Base-by-base conservation (phyloP, 768 basidiomycete species). In the Mycena metata region DNA sequence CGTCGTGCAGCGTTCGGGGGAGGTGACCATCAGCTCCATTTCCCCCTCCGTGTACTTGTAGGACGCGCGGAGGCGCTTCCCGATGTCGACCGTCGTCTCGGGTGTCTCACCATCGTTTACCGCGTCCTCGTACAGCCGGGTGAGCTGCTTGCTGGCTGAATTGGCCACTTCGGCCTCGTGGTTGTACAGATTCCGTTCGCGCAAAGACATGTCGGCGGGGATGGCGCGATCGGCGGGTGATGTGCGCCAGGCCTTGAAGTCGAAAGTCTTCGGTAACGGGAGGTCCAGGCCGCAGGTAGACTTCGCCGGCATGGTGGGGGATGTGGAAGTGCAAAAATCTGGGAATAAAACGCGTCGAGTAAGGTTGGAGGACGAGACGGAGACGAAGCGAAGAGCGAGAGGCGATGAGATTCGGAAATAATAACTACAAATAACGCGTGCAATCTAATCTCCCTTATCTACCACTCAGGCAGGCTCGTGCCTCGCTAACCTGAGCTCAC, bases 401-500 rank as follows among this genome's bases (percentile, higher is more conserved):
- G 3, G 30, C 30, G 30, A 30, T 30, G 30, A 30, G 30, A 3
- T 30, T 30, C 30, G n/a, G n/a, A n/a, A 17, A 52, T 15, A 35
- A 8, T 19, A 19, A 46, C n/a, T 4, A 46, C 8, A 46, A n/a
- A 46, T 46, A 46, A 19, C 17, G 45, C 45, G 45, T 46, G 17
- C n/a, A 17, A 8, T 33, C 50, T 52, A 26, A 52, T 52, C 50
- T 30, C 30, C 50, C 50, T 52, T 52, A 52, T 52, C 50, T 52
- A 26, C 17, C 30, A 52, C 50, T 52, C 30, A 52, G 26, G 5
- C 50, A 6, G 17, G 35, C 50, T 52, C 50, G 50, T 52, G 50
- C 50, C 50, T 52, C 50, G 23, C 24, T 19, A 46, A 19, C 45
- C 17, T 46, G 30, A 30, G 30, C 30, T 30, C 30, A 30, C 30